Base-by-base conservation (phyloP, 208 protist genomes). In the Leishmania gerbilli region DNA sequence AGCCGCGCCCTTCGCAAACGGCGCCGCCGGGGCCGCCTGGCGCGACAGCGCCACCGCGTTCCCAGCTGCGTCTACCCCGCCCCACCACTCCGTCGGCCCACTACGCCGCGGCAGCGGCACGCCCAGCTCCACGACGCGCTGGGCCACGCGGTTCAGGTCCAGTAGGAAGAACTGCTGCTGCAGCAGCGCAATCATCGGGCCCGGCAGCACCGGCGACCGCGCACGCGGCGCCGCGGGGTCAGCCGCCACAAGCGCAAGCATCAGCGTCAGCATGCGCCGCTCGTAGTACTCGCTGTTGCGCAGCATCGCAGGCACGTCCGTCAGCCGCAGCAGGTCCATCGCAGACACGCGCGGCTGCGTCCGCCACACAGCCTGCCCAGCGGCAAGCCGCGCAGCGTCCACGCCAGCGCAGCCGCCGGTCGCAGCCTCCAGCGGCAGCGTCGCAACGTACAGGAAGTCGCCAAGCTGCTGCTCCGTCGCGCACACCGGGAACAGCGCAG, bases 401-500 rank as follows among this genome's bases (percentile, higher is more conserved):
- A 71, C 37, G 47, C 76, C 69, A 40, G 71, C 81, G 51, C 42
- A 34, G 37, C 77, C 77, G 7, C 31, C 7, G 13, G 45, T 72
- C 77, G 53, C 37, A 0, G 80, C 75, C 24, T 65, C 53, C 55
- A 64, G 21, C 53, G 79, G 74, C 60, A 87, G 37, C 56, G 72
- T 80, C 15, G 80, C 84, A 47, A 86, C 56, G 62, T 84, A 88
- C 27, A 90, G 13, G 37, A 87, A 76, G n/a, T 79, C 74, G 27
- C 84, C 86, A 9, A 92, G 82, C 74, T 82, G 76, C n/a, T 64
- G 81, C 51, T 75, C 68, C 2, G 78, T 85, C 27, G 74, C 51
- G 74, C 84, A 90, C 37, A 81, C 79, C 17, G 87, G 87, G 71
- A 90, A 88, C n/a, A 90, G 82, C 24, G 76, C 51, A 4, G 84